A percentile compares a stretch with the other conserved stretches of the same genome.
Evolutionary conservation across 352 stramenopile genomes (phyloP).

Genomic region (Phytophthora sansomeana): DNA sequence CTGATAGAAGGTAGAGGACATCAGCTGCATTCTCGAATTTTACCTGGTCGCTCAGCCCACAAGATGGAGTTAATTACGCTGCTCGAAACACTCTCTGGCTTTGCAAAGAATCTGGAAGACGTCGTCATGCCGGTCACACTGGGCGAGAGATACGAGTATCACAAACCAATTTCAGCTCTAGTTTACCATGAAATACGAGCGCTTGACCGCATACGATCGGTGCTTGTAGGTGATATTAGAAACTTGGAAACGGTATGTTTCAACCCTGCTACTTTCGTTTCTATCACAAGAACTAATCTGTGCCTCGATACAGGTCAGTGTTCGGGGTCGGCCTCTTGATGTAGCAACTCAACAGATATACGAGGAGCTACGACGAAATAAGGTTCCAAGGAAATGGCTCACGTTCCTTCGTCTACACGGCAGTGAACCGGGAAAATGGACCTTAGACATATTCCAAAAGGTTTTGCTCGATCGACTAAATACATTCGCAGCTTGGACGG

Average conservation of each 20-base stretch:
- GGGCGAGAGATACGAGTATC: constrained; percentile 26
- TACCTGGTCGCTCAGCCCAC: not conserved
- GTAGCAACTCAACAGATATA: constrained; percentile 1
- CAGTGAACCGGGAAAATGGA: not conserved
- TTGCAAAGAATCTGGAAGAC: constrained; percentile 11
- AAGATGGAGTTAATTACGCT: constrained; percentile 1
- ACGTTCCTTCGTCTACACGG: constrained; percentile 10
- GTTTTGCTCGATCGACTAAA: constrained; percentile 45
- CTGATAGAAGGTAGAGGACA: constrained; percentile 16
- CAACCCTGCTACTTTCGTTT: not conserved
- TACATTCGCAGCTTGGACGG: constrained; percentile 47
- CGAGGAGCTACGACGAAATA: constrained; percentile 6
- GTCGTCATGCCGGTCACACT: not conserved
- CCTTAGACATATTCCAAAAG: constrained; percentile 46
- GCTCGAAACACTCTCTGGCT: constrained; percentile 16
- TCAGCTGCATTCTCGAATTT: not conserved
- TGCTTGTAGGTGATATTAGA: constrained; percentile 33
- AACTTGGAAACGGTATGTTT: constrained; percentile 35
- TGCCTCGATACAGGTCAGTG: constrained; percentile 13
- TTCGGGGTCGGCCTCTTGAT: constrained; percentile 13
- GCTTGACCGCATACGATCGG: constrained; percentile 25
- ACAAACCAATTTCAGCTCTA: constrained; percentile 39
- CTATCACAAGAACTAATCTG: not conserved
- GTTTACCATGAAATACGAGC: constrained; percentile 26
- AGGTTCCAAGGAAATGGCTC: constrained; percentile 16